Evolutionary conservation across 2,329 filamentous ascomycete species (phyloP).

Genomic region (Pezicula radicicola): DNA sequence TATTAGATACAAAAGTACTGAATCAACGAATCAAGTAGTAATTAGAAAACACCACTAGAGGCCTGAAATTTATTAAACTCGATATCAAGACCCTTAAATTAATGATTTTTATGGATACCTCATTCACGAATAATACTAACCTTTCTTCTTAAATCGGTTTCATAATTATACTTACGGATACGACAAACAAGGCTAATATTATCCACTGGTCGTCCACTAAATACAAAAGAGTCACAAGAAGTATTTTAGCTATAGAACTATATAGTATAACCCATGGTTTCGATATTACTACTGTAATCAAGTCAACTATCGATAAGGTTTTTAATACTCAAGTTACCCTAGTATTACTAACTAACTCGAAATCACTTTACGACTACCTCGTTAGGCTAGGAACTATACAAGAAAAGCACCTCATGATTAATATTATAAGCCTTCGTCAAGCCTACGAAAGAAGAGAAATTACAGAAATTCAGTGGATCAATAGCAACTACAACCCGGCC

Average conservation of each 20-base stretch:
- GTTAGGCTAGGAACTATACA: neutral
- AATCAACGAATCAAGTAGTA: too few relatives aligned
- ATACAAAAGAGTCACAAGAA: too few relatives aligned
- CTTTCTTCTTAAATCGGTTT: neutral
- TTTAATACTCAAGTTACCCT: too few relatives aligned
- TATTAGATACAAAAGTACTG: neutral
- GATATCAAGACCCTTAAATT: neutral
- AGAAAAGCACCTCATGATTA: constrained; percentile 1
- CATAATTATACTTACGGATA: neutral
- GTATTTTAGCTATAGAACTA: too few relatives aligned
- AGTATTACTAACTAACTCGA: neutral
- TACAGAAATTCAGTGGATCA: too few relatives aligned
- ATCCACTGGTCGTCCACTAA: too few relatives aligned
- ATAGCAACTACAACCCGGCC: too few relatives aligned
- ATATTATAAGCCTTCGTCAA: neutral
- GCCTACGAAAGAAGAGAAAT: neutral
- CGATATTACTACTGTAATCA: neutral
- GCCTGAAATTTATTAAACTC: neutral
- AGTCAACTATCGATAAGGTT: neutral
- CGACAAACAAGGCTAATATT: too few relatives aligned
- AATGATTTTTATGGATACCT: neutral
- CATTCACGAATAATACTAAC: neutral
- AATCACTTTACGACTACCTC: neutral
- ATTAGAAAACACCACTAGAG: neutral
- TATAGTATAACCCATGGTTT: too few relatives aligned